Conservation (phyloP, 2,329 filamentous ascomycete species). For the Calonectria hongkongensis region DNA sequence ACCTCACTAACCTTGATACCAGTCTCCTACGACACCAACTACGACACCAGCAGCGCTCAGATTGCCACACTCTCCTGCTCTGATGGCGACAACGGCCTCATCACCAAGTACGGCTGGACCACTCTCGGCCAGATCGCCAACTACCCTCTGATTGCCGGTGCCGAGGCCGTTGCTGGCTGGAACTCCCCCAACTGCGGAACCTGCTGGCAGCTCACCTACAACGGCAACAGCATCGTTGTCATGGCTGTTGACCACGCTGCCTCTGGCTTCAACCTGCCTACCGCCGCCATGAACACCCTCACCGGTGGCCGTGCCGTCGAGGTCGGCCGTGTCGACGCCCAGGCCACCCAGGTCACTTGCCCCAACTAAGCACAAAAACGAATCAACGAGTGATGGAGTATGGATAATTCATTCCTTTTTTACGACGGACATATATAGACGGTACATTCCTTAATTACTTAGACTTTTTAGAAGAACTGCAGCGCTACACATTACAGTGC, state of each 20-base stretch:
- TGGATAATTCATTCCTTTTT: constrained; percentile 14
- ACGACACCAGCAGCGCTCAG: constrained; percentile 75
- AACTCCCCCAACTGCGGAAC: constrained; percentile 74
- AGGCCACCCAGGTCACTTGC: constrained; percentile 28
- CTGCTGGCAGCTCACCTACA: constrained; percentile 74
- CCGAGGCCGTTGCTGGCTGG: constrained; percentile 71
- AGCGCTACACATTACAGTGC: background rate
- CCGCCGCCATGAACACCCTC: constrained; percentile 72
- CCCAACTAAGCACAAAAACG: constrained; percentile 20
- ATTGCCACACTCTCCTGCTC: constrained; percentile 78
- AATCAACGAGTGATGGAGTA: constrained; percentile 8
- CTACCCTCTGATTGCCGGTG: constrained; percentile 75
- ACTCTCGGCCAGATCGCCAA: constrained; percentile 70
- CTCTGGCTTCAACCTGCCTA: constrained; percentile 72
- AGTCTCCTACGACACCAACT: constrained; percentile 83
- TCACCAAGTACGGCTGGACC: constrained; percentile 75
- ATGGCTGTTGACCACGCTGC: constrained; percentile 72
- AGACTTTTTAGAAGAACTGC: background rate
- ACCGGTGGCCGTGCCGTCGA: constrained; percentile 69
- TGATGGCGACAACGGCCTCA: constrained; percentile 80
- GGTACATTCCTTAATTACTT: constrained; percentile 23
- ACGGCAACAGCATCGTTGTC: constrained; percentile 71
- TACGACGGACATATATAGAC: constrained; percentile 7
- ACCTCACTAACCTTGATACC: constrained; percentile 54
- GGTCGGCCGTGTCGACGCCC: constrained; percentile 72